phyloP scores from a whole-genome alignment of 225 moss, liverwort and hornwort genomes.

The Physcomitrium patens region DNA sequence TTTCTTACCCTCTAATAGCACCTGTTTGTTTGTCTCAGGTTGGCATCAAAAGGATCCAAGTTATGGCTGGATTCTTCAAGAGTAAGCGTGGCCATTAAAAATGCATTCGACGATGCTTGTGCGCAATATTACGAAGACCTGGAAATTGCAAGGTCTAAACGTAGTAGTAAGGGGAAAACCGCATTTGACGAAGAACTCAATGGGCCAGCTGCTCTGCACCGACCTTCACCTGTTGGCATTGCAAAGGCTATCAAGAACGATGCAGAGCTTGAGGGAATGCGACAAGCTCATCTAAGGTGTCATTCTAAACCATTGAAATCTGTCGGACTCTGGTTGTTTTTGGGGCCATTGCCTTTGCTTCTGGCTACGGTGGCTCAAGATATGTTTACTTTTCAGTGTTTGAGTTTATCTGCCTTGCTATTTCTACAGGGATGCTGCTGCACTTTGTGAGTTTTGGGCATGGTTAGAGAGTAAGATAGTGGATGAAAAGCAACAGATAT shows the following conservation, averaged over 20 bases:
- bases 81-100: conserved; percentile 91
- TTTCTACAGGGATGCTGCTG: conserved; percentile 86
- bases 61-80: conserved; percentile 89
- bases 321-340: conserved; percentile 11
- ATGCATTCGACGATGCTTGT: conserved; percentile 89
- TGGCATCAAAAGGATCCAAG: conserved; percentile 77
- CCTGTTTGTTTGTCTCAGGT: conserved; percentile 44
- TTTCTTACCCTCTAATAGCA: conserved; percentile 26
- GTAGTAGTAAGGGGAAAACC: conserved; percentile 38
- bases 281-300: conserved; percentile 96
- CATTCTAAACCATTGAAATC: conserved; percentile 8
- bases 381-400: neutral
- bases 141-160: conserved; percentile 43
- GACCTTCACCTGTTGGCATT: conserved; percentile 75
- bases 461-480: conserved; percentile 85
- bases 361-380: neutral
- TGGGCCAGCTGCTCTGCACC: conserved; percentile 84
- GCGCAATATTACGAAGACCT: conserved; percentile 64
- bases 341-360: conserved; percentile 20
- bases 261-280: conserved; percentile 97
- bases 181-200: conserved; percentile 38
- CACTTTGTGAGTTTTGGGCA: conserved; percentile 84
- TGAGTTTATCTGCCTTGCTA: conserved; percentile 20
- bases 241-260: conserved; percentile 92
- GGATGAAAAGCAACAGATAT: conserved; percentile 58